Evolutionary conservation across 2,329 filamentous ascomycete species (phyloP).

Genomic region (Xylariaceae sp.): DNA sequence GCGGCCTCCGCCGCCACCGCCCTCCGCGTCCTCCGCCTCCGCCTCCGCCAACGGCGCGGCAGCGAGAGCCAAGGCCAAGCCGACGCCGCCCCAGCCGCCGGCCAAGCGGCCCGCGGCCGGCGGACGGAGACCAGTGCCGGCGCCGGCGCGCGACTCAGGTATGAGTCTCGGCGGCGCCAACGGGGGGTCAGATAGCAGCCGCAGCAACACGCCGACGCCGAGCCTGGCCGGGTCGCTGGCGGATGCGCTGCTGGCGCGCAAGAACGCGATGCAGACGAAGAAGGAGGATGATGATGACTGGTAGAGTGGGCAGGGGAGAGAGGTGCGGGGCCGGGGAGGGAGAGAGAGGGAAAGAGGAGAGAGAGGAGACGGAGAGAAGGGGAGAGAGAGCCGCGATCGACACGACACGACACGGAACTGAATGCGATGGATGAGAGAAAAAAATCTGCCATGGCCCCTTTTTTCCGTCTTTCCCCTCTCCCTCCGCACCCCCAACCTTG

Average conservation of each 20-base stretch:
- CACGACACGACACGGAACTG: too few species aligned
- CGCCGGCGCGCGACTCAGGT: conserved; percentile 64
- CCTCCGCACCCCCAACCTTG: too few species aligned
- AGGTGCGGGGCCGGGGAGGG: too few species aligned
- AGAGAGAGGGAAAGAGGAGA: too few species aligned
- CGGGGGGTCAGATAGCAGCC: conserved; percentile 53
- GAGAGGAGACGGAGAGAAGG: too few species aligned
- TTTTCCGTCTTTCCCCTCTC: too few species aligned
- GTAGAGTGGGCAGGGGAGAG: conserved; percentile 33
- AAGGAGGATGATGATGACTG: conserved; percentile 64
- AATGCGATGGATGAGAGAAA: too few species aligned
- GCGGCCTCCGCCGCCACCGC: conserved; percentile 58
- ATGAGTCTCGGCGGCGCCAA: conserved; percentile 48
- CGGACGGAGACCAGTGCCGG: conserved; percentile 60
- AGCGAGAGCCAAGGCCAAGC: conserved; percentile 57
- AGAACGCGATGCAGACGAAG: conserved; percentile 67
- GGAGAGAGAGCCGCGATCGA: too few species aligned
- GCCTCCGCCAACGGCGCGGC: conserved; percentile 41
- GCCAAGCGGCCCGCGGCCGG: conserved; percentile 68
- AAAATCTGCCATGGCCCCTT: too few species aligned
- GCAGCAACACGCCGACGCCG: conserved; percentile 63
- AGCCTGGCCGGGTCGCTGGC: conserved; percentile 68
- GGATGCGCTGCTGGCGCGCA: conserved; percentile 68
- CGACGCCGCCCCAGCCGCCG: conserved; percentile 68
- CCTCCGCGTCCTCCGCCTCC: conserved; percentile 55